Evolutionary conservation across 345 rosid species (phyloP), one percentile per base, ranked within the genome.

Genomic region (Camelina laxa): DNA sequence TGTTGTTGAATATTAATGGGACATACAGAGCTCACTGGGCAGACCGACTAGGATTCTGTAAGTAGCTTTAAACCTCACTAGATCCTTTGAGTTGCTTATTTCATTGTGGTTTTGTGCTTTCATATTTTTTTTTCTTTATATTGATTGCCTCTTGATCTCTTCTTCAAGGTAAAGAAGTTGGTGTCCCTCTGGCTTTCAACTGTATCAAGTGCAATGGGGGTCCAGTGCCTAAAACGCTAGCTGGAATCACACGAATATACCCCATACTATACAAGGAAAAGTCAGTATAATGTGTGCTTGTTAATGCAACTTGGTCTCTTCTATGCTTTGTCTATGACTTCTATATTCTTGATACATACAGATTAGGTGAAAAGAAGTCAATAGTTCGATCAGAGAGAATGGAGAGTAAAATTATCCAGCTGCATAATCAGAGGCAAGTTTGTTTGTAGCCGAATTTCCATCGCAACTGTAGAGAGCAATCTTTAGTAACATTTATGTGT

Each of bases 1-100:
- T 94, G 81, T 42, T 82, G 73, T 79, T 94, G 85, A 93, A 90
- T 79, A 84, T 85, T 45, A 94, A 94, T 86, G 98, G 97, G 66
- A 91, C 98, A 14, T 88, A 87, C 67, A 88, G 98, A 87, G 89
- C 96, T 83, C 96, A 87, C 44, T 94, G 98, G 98, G 93, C 92
- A 50, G 97, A 90, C 72, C 85, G 85, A 64, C 83, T 94, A 67
- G 98, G 98, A 70, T 88, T 94, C 62, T 88, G 98, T 91, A 87
- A 87, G 97, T 73, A 60, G 62, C 57, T 27, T 65, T 20, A 48
- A 51, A 51, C 41, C 50, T 73, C 38, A 55, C 13, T 17, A 59
- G 42, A 21, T 56, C 38, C 30, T 83, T 54, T 63, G 44, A 19
- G 12, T 47, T 33, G 36, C 56, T 73, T 58, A 15, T 48, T 47